Base-by-base conservation (phyloP, 2,329 filamentous ascomycete genomes). In the Aspergillus chevalieri region DNA sequence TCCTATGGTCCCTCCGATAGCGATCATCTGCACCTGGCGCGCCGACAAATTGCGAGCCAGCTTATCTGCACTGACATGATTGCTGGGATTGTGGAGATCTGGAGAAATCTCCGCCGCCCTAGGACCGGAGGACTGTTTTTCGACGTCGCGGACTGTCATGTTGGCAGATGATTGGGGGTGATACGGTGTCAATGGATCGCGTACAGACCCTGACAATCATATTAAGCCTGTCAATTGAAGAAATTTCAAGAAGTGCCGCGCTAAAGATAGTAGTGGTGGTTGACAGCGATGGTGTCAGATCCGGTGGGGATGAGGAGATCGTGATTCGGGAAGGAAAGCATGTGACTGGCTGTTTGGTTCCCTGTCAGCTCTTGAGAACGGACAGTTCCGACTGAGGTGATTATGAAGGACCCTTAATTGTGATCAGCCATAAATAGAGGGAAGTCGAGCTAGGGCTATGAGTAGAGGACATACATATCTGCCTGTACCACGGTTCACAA, bases 1-100 rank as follows among this genome's bases (percentile, higher is more conserved):
- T 12, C 65, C 68, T 43, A 74, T 74, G 6, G 70, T 73, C 19
- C 71, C 71, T 5, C 68, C 71, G 49, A 74, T 73, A 41, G 82
- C 83, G 52, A 85, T 83, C 81, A 85, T 84, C 67, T 85, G 81
- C 9, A 85, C 79, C 63, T 85, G 82, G n/a, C 82, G 77, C 14
- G 79, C 70, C 2, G 78, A 80, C 10, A 84, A 71, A 39, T 78
- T 75, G 4, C 82, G 78, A 17, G 73, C 72, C 9, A 85, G 70
- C 47, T 68, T 70, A 57, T 81, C 77, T 2, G 72, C 69, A 21
- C 65, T 63, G 41, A 69, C 53, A 43, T 60, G 49, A 6, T 9
- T 44, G 14, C 47, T 21, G 49, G 53, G 7, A 43, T 60, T 17
- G 50, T 47, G 12, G 36, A 46, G 45, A 39, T 53, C 52, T n/a